Conservation (phyloP, 768 basidiomycete genomes). For the Boletus pseudopeckii region DNA sequence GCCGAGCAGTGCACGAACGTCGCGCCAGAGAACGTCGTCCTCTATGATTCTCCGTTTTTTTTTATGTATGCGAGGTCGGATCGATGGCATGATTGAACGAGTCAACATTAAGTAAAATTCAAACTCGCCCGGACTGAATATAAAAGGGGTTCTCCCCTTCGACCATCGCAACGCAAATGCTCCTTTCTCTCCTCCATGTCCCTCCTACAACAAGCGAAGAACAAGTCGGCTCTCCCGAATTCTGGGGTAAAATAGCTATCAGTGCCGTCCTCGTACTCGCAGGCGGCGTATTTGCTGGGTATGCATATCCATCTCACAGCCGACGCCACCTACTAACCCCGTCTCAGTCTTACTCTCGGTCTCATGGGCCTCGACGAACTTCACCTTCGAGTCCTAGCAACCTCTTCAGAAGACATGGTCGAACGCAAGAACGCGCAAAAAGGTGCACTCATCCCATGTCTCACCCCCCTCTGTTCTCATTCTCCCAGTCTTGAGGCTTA, state of each 20-base stretch:
- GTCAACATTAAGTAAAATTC: no score
- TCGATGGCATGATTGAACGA: constrained; percentile 33
- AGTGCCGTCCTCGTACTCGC: constrained; percentile 69
- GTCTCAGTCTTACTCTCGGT: constrained; percentile 74
- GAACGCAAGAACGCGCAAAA: constrained; percentile 70
- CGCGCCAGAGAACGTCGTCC: constrained; percentile 73
- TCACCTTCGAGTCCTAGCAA: constrained; percentile 80
- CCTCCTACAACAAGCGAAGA: constrained; percentile 17
- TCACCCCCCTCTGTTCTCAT: background rate
- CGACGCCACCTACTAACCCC: background rate
- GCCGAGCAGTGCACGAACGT: constrained; percentile 68
- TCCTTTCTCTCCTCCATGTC: constrained; percentile 6
- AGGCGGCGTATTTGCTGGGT: constrained; percentile 95
- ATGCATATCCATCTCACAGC: background rate
- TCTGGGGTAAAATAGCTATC: constrained; percentile 69
- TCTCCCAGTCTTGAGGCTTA: constrained; percentile 46
- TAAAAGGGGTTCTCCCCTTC: no score
- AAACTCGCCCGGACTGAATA: no score
- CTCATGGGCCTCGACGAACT: constrained; percentile 93
- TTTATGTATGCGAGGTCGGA: constrained; percentile 58
- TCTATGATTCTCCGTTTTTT: no score
- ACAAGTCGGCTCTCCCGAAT: constrained; percentile 54
- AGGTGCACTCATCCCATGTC: constrained; percentile 38
- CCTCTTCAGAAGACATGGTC: constrained; percentile 69
- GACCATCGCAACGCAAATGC: constrained; percentile 6